Evolutionary conservation across 768 basidiomycete species (phyloP), one percentile per base, ranked within the genome.

Genomic region (Kwoniella bestiolae): DNA sequence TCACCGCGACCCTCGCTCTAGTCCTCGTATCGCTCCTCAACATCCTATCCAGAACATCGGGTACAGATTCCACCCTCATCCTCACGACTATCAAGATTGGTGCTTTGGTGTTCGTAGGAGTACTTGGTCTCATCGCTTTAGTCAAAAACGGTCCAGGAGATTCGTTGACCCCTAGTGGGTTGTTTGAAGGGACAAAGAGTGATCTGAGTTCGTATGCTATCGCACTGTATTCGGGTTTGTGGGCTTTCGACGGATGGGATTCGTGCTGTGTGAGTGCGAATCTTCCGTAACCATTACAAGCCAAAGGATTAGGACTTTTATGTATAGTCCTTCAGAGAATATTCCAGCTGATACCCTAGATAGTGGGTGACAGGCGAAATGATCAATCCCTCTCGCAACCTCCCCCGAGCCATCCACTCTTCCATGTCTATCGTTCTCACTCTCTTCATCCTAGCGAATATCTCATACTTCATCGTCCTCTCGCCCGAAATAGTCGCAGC

Each of bases 191-290:
- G 7, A 89, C 91, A 18, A 90, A 89, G 61, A 85, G 82, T 18
- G 91, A 91, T 67, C 90, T 92, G 0, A 90, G 91, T 1, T 84
- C 87, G 2, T 97, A 92, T 82, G 91, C 94, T 5, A 83, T 97
- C n/a, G 95, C 94, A 0, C 83, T 97, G 5, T 99, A 96, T 80
- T 95, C 93, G 11, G 92, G 93, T 2, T 83, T 98, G 3, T 97
- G 83, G 92, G 94, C 94, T 1, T 94, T 92, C 70, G 94, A 94
- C 79, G 95, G 95, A 0, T 99, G 94, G 94, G 94, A 94, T 65
- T 76, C 77, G 50, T 77, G 75, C 29, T 94, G 92, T 77, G 75
- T 78, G 50, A 70, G 71, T 65, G 28, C 46, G 25, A 23, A 18
- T 34, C n/a, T n/a, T n/a, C n/a, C n/a, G n/a, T n/a, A n/a, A n/a